These are phyloP conservation scores for Didymella pomorum DNA, from an alignment of 2,329 filamentous ascomycete species.

Conservation along the genomic window DNA sequence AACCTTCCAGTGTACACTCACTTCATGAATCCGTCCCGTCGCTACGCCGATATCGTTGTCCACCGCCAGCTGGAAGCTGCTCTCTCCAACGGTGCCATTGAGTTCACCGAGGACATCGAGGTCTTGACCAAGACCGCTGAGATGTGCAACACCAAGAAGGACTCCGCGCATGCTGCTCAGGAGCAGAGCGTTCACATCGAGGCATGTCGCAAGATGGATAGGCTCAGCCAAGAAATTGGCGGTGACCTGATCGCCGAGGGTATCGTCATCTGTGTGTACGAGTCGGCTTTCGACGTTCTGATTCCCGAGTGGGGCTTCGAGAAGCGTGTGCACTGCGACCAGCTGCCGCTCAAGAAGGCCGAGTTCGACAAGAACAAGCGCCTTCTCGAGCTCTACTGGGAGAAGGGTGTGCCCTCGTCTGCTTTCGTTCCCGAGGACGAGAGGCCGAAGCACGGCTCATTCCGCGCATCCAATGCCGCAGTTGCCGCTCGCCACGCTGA, in stretches of 20 bases:
- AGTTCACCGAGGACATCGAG: conserved; percentile 90
- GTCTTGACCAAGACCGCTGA: conserved; percentile 90
- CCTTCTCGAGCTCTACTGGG: conserved; percentile 96
- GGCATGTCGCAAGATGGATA: conserved; percentile 94
- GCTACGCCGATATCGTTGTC: conserved; percentile 93
- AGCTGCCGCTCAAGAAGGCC: conserved; percentile 97
- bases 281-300: conserved; percentile 96
- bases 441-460: conserved; percentile 81
- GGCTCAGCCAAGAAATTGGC: conserved; percentile 82
- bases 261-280: conserved; percentile 95
- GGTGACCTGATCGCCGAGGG: conserved; percentile 95
- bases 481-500: conserved; percentile 82
- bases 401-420: conserved; percentile 97
- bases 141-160: conserved; percentile 98
- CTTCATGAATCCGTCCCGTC: conserved; percentile 93
- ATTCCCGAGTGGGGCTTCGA: conserved; percentile 99
- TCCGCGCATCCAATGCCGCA: conserved; percentile 76
- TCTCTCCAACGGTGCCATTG: conserved; percentile 79
- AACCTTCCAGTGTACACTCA: conserved; percentile 96
- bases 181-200: conserved; percentile 99
- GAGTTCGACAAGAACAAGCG: conserved; percentile 97
- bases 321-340: conserved; percentile 98
- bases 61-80: conserved; percentile 92
- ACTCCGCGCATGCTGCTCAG: conserved; percentile 95
- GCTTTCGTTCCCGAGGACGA: conserved; percentile 97